Conservation (phyloP, 805 yeast species). For the Nakazawaea holstii region DNA sequence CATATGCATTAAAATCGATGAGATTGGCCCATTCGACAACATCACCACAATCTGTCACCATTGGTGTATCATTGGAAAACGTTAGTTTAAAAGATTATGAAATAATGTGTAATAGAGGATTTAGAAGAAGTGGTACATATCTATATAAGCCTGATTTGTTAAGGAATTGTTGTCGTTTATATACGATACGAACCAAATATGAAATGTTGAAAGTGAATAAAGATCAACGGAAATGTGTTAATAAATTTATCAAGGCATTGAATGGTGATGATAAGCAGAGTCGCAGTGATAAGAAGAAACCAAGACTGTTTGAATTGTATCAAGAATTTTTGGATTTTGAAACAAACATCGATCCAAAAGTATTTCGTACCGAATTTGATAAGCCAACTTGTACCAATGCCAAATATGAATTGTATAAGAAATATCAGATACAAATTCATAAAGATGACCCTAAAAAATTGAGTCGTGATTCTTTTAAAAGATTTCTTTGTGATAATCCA, state of each 20-base stretch:
- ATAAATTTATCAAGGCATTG: slow-evolving; percentile 47
- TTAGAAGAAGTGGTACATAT: slow-evolving; percentile 71
- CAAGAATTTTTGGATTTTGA: slow-evolving; percentile 15
- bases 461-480: slow-evolving; percentile 40
- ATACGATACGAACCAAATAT: slow-evolving; percentile 64
- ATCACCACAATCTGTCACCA: slow-evolving; percentile 19
- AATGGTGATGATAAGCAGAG: slow-evolving; percentile 15
- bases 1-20: slow-evolving; percentile 31
- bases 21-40: too few species aligned
- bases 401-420: slow-evolving; percentile 57
- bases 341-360: slow-evolving; percentile 5
- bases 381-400: slow-evolving; percentile 46
- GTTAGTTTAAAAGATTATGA: slow-evolving; percentile 56
- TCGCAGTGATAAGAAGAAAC: slow-evolving; percentile 7
- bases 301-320: slow-evolving; percentile 14
- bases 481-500: slow-evolving; percentile 70
- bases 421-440: slow-evolving; percentile 71
- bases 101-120: slow-evolving; percentile 63
- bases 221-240: slow-evolving; percentile 62
- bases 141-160: slow-evolving; percentile 54
- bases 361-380: slow-evolving; percentile 41
- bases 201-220: slow-evolving; percentile 44
- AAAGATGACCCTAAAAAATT: slow-evolving; percentile 48
- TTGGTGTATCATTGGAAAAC: slow-evolving; percentile 36
- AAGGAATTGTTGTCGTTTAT: slow-evolving; percentile 73